These are phyloP conservation scores for Crithidia sp. DNA, from an alignment of 208 protist genomes.

Conservation along the genomic window DNA sequence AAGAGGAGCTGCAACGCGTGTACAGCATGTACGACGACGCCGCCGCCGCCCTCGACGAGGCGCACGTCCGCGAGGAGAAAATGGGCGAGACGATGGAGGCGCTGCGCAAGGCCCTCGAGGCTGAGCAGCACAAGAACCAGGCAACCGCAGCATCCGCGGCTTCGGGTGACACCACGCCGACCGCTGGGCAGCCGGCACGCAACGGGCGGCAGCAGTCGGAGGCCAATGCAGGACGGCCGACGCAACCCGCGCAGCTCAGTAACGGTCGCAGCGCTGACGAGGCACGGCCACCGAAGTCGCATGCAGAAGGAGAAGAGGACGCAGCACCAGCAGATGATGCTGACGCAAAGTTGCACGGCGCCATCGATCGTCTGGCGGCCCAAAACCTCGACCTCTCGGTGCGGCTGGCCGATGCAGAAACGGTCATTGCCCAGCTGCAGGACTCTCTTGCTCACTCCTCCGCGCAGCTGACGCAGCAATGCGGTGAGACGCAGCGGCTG, in stretches of 20 bases:
- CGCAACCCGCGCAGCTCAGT: slow-evolving; percentile 14
- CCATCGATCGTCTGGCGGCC: slow-evolving; percentile 28
- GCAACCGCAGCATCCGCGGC: background rate
- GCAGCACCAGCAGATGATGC: background rate
- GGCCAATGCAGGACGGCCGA: background rate
- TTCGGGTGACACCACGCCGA: background rate
- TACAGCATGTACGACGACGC: slow-evolving; percentile 32
- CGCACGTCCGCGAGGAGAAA: slow-evolving; percentile 44
- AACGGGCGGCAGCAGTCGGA: slow-evolving; percentile 12
- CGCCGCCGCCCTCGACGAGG: slow-evolving; percentile 33
- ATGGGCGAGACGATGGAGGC: slow-evolving; percentile 48
- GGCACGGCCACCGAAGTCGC: background rate
- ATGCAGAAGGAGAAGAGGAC: background rate
- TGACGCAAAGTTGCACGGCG: background rate
- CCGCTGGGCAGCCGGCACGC: background rate
- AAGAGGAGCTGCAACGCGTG: slow-evolving; percentile 30
- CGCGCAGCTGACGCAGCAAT: slow-evolving; percentile 31
- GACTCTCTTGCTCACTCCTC: slow-evolving; percentile 27
- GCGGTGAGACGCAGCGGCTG: slow-evolving; percentile 30
- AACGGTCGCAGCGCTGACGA: background rate
- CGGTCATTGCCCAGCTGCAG: slow-evolving; percentile 40
- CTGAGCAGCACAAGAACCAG: slow-evolving; percentile 25
- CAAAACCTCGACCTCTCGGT: slow-evolving; percentile 42
- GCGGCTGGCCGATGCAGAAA: slow-evolving; percentile 40
- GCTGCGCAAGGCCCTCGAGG: slow-evolving; percentile 33